A percentile compares a stretch with the other conserved stretches of the same genome.
phyloP scores from a whole-genome alignment of 345 rosid genomes.

The Ailanthus altissimus region DNA sequence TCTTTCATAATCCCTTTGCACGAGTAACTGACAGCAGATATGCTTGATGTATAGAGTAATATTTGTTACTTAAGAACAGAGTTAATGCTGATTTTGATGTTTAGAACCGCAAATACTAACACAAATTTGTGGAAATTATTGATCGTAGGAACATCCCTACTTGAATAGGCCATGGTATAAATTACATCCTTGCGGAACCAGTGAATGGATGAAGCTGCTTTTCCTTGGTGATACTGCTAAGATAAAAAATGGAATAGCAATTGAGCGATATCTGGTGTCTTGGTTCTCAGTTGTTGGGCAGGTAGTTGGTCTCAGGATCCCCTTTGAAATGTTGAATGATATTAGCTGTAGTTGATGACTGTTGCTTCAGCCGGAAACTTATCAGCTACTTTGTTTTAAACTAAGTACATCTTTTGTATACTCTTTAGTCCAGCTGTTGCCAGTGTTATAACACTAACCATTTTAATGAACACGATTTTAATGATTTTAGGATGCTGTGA shows the following conservation, averaged over 20 bases:
- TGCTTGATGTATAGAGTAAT: background rate
- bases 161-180: constrained; percentile 86
- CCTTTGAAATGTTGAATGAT: constrained; percentile 44
- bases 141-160: constrained; percentile 82
- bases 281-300: constrained; percentile 93
- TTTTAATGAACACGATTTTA: no score
- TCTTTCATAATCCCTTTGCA: background rate
- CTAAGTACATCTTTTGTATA: no score
- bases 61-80: background rate
- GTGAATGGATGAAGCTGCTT: constrained; percentile 81
- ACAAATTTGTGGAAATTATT: background rate
- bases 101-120: background rate
- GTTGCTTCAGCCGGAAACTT: background rate
- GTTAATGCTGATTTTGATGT: background rate
- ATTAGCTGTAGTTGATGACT: background rate
- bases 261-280: constrained; percentile 59
- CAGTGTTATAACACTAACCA: no score
- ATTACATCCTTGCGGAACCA: constrained; percentile 91
- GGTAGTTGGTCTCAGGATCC: constrained; percentile 63
- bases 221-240: constrained; percentile 37
- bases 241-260: constrained; percentile 23
- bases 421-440: no score
- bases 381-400: no score
- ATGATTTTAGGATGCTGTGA: no score
- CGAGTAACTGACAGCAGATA: background rate